phyloP scores from a whole-genome alignment of 2,329 filamentous ascomycete genomes.

The Hirsutella rhossiliensis region DNA sequence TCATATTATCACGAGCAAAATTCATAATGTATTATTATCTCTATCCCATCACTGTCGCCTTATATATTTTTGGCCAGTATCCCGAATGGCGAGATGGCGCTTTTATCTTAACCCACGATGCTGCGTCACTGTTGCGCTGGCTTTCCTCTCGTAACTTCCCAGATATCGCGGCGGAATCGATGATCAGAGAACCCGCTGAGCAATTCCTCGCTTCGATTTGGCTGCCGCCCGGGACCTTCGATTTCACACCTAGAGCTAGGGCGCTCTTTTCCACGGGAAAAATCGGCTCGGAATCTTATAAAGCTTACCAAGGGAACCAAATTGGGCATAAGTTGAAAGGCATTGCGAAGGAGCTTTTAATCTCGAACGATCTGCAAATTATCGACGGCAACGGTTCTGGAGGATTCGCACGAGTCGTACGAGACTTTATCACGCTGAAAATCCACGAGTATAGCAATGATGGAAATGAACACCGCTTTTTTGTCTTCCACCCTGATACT shows the following conservation, averaged over 20 bases:
- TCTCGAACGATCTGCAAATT: neutral
- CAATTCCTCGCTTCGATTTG: neutral
- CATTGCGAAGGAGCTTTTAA: neutral
- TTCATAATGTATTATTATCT: slow-evolving; percentile 1
- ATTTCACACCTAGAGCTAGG: slow-evolving; percentile 1
- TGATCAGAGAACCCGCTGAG: neutral
- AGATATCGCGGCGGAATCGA: neutral
- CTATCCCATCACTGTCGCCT: slow-evolving; percentile 1
- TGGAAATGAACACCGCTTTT: slow-evolving; percentile 1
- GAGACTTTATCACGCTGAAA: slow-evolving; percentile 4
- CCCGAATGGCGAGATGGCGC: slow-evolving; percentile 3
- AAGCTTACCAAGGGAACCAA: slow-evolving; percentile 2
- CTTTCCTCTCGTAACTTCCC: neutral
- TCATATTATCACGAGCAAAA: neutral
- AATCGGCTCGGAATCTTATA: slow-evolving; percentile 1
- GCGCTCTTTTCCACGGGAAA: slow-evolving; percentile 2
- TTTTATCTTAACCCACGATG: slow-evolving; percentile 1
- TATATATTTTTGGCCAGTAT: slow-evolving; percentile 3
- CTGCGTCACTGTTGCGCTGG: neutral
- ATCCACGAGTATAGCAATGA: slow-evolving; percentile 1
- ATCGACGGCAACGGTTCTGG: neutral
- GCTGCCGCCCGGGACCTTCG: neutral
- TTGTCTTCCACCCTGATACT: slow-evolving; percentile 4
- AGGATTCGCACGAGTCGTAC: slow-evolving; percentile 1
- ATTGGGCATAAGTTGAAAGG: neutral